These are phyloP conservation scores for Fomitopsis schrenkii DNA, from an alignment of 1,284 basidiomycete genomes.

Conservation along the genomic window DNA sequence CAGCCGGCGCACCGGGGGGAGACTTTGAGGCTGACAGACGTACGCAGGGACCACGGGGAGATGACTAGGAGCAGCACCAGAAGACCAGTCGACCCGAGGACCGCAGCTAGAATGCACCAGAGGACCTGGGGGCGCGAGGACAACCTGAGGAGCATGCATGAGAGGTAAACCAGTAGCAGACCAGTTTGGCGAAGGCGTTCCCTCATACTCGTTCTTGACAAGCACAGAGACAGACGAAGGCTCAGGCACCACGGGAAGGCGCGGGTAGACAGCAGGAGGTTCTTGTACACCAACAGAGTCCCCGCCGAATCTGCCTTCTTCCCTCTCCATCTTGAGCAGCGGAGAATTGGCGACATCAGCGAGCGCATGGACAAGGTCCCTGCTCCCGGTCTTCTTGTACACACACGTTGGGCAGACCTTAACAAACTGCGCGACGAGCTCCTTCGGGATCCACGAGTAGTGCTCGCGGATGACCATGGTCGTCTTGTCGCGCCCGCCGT, in stretches of 20 bases:
- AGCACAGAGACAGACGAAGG: background rate
- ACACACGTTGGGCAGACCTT: conserved; percentile 71
- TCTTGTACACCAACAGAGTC: background rate
- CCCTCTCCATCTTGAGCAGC: background rate
- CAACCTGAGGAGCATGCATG: background rate
- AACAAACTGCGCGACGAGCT: conserved; percentile 72
- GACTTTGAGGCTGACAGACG: background rate
- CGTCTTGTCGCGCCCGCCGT: conserved; percentile 78
- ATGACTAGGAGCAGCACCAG: background rate
- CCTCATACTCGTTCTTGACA: background rate
- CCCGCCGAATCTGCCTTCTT: background rate
- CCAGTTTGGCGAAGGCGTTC: background rate
- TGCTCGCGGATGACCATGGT: conserved; percentile 52
- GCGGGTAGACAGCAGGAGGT: background rate
- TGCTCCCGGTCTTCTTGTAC: conserved; percentile 33
- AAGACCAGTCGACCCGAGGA: background rate
- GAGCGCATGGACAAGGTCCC: conserved; percentile 12
- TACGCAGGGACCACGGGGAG: background rate
- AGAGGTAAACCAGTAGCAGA: background rate
- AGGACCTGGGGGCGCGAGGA: background rate
- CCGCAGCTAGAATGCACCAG: background rate
- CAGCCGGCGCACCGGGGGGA: background rate
- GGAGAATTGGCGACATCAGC: background rate
- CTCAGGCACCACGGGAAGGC: background rate
- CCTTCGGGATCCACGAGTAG: conserved; percentile 80